A percentile compares a stretch with the other conserved stretches of the same genome.
These are phyloP conservation scores for Penicillium capsulatum DNA, from an alignment of 2,329 filamentous ascomycete species.

Conservation along the genomic window DNA sequence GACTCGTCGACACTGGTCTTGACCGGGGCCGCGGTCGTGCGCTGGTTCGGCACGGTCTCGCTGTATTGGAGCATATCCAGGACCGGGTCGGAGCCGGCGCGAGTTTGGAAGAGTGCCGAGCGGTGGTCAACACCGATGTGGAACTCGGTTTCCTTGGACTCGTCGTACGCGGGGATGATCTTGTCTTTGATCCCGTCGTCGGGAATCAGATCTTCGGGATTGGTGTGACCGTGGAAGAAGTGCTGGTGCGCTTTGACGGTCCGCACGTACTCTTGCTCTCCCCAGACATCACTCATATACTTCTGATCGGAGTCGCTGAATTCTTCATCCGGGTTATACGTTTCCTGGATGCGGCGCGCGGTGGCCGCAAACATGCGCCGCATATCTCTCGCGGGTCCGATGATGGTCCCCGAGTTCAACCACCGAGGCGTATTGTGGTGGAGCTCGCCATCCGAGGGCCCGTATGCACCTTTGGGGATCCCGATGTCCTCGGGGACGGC, in stretches of 20 bases:
- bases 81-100: constrained; percentile 11
- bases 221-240: constrained; percentile 11
- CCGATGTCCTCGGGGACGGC: constrained; percentile 10
- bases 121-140: constrained; percentile 13
- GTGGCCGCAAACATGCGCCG: constrained; percentile 11
- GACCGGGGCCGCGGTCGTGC: constrained; percentile 2
- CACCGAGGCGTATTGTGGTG: constrained; percentile 9
- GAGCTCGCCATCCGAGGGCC: constrained; percentile 8
- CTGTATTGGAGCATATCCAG: constrained; percentile 9
- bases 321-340: constrained; percentile 9
- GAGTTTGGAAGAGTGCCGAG: constrained; percentile 12
- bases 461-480: constrained; percentile 11
- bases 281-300: constrained; percentile 17
- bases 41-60: neutral
- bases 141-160: constrained; percentile 5
- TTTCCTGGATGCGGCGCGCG: constrained; percentile 7
- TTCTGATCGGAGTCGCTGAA: constrained; percentile 15
- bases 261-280: constrained; percentile 12
- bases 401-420: constrained; percentile 16
- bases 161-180: constrained; percentile 2
- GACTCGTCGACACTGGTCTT: constrained; percentile 5
- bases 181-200: neutral
- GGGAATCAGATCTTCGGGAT: constrained; percentile 6
- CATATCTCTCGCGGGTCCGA: constrained; percentile 14
- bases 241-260: constrained; percentile 4